Base-by-base conservation (phyloP, 345 rosid species). In the Cardamine resedifolia region DNA sequence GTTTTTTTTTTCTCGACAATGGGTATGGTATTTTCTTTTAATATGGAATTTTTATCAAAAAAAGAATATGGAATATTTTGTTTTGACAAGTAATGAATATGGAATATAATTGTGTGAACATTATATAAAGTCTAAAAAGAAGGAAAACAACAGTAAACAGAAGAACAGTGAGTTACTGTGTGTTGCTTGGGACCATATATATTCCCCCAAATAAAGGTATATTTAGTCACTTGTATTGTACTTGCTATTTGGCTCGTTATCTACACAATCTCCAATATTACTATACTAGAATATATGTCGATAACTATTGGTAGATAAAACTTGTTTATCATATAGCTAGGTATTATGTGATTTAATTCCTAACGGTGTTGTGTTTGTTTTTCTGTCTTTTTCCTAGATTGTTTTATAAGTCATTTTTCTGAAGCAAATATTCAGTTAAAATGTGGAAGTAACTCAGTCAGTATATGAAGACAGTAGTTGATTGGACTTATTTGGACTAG, bases 141-240 rank as follows among this genome's bases (percentile, higher is more conserved):
- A 66, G 36, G 72, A 66, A 74, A 33, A 59, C 51, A 66, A 74
- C 36, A 39, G 62, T 50, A 34, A 74, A 68, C 49, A 60, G 23
- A 58, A 58, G 56, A 75, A 75, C 69, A 67, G 78, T 68, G 64
- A 59, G 61, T 75, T 75, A 58, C 72, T 58, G 67, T 68, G 67
- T 68, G 63, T 28, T 65, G 1, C 0, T 68, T 51, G 78, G 73
- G 73, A 75, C 78, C 73, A 75, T 59, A 67, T 50, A 58, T 66
- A n/a, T n/a, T n/a, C 50, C 61, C 61, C 50, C n/a, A 39, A 58
- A 59, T 16, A 74, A 67, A 67, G 67, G 55, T 36, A 58, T 50
- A 58, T 50, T 50, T 75, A 21, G 55, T 58, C 67, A 66, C 34
- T 10, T 74, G 43, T 38, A 48, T 7, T 58, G 72, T 49, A 74